Conservation (phyloP, 768 basidiomycete species). For the Boletus rufocinnamomeus region DNA sequence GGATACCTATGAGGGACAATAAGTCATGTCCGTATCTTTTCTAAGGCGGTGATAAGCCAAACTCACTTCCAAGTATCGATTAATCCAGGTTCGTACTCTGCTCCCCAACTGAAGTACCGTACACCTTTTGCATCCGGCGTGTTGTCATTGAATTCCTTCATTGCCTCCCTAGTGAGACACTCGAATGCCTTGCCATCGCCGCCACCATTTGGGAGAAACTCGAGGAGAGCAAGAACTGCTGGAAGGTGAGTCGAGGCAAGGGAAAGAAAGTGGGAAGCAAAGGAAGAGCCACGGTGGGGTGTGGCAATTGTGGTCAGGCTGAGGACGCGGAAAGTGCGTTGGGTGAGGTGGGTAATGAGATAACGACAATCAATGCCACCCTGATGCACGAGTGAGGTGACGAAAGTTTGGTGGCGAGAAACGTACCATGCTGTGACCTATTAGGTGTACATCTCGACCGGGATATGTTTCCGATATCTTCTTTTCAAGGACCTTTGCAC, state of each 20-base stretch:
- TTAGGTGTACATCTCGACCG: constrained; percentile 84
- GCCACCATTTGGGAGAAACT: constrained; percentile 86
- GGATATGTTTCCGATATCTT: constrained; percentile 79
- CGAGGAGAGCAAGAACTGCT: constrained; percentile 70
- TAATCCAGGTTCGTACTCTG: constrained; percentile 82
- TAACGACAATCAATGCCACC: constrained; percentile 93
- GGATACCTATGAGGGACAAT: constrained; percentile 47
- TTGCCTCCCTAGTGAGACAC: constrained; percentile 78
- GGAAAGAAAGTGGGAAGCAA: constrained; percentile 87
- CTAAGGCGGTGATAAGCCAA: neutral
- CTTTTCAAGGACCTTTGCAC: constrained; percentile 87
- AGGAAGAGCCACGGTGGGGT: constrained; percentile 91
- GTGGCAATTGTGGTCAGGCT: constrained; percentile 94
- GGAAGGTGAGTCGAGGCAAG: constrained; percentile 70
- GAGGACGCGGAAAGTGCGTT: constrained; percentile 76
- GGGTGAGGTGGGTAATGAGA: constrained; percentile 80
- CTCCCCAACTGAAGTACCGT: constrained; percentile 95
- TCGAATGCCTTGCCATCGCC: constrained; percentile 96
- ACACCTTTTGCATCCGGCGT: constrained; percentile 79
- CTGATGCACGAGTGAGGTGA: constrained; percentile 40
- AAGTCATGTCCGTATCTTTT: neutral
- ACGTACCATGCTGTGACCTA: constrained; percentile 77
- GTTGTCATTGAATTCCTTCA: constrained; percentile 86
- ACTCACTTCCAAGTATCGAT: constrained; percentile 84
- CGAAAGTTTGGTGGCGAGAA: neutral